Evolutionary conservation across 805 yeast genomes (phyloP), one percentile per base, ranked within the genome.

Genomic region (Cyberlindnera xishuangbannaensis): DNA sequence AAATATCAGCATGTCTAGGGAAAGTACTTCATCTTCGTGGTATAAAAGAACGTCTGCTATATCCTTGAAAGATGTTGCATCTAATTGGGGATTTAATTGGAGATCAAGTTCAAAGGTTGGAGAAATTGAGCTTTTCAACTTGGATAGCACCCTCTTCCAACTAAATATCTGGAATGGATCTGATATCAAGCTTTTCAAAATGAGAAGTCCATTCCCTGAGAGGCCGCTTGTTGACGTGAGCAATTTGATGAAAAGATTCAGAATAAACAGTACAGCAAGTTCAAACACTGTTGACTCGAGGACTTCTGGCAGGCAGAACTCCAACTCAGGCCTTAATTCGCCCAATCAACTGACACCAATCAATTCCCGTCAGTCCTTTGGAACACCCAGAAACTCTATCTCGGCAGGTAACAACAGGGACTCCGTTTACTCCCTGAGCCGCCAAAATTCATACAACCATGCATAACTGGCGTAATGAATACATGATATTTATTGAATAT

Each of bases 161-260:
- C 20, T 48, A 15, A 39, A 39, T 24, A 38, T 48, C 11, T 49
- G 54, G 54, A 40, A 37, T 14, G 44, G 40, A 2, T 37, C 46
- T 4, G 23, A 33, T 4, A 33, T 49, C 26, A 47, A 40, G 25
- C 42, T 49, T 4, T 49, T 49, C 47, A 49, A 61, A 25, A 60
- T 77, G 8, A 63, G 58, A 39, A 62, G 56, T 28, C 54, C 56
- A 5, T 57, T 52, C n/a, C 57, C 56, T 20, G 62, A 55, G 25
- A 66, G 60, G 17, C 70, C 75, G 6, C 50, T 65, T 11, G 50
- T 62, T 16, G 68, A 64, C 38, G 56, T 64, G 54, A 56, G 61
- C 5, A 62, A 63, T 8, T 53, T 65, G 30, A 45, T 65, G 47
- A 62, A 53, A 31, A 55, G 58, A 33, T 55, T 65, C 20, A 57